Evolutionary conservation across 306 rosid species (phyloP).

Genomic region (Gleditsia sinensis): DNA sequence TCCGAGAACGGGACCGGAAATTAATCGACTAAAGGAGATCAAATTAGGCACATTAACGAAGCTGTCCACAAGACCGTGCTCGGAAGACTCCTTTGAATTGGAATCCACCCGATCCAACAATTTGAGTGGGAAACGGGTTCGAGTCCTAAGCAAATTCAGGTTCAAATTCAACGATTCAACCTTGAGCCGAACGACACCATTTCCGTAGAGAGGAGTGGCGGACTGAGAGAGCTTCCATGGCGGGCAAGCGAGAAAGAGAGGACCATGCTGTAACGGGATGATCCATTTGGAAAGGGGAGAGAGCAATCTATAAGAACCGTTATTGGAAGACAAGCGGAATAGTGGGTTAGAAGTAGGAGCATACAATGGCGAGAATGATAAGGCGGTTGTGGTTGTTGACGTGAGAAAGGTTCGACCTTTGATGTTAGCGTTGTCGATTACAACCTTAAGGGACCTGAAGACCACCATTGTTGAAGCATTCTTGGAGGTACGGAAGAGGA

Average conservation of each 20-base stretch:
- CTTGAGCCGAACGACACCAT: constrained; percentile 60
- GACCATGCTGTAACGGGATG: constrained; percentile 54
- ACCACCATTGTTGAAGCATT: constrained; percentile 59
- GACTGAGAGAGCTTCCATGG: constrained; percentile 96
- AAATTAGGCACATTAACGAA: constrained; percentile 75
- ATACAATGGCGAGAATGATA: constrained; percentile 33
- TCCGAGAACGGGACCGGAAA: constrained; percentile 90
- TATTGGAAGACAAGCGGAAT: constrained; percentile 37
- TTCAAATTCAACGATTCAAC: constrained; percentile 52
- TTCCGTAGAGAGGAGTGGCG: constrained; percentile 77
- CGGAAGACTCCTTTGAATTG: not conserved
- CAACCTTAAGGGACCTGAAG: constrained; percentile 51
- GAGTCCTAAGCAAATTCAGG: constrained; percentile 49
- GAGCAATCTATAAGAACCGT: constrained; percentile 36
- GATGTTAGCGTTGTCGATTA: constrained; percentile 30
- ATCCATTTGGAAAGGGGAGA: constrained; percentile 56
- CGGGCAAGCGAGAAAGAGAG: constrained; percentile 74
- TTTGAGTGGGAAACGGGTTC: constrained; percentile 47
- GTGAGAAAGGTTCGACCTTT: constrained; percentile 58
- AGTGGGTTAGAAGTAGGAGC: constrained; percentile 38
- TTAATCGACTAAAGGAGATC: constrained; percentile 65
- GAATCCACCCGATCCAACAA: constrained; percentile 50
- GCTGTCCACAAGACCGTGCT: constrained; percentile 38
- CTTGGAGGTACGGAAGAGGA: not conserved
- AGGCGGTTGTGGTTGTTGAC: constrained; percentile 29